A percentile compares a stretch with the other conserved stretches of the same genome.
Conservation (phyloP, 345 rosid species). For the Hirschfeldia incana region DNA sequence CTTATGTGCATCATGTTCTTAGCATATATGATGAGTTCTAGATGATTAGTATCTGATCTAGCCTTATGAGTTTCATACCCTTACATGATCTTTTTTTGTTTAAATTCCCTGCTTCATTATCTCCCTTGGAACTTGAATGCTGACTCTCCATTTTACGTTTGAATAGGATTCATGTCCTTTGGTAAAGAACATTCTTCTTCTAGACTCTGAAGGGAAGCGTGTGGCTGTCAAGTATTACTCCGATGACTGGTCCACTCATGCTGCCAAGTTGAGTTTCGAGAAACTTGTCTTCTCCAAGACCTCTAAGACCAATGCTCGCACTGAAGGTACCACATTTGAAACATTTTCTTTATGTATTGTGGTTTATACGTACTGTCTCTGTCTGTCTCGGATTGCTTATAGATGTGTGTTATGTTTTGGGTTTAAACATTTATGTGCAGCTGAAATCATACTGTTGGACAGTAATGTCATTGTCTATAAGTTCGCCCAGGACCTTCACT, state of each 20-base stretch:
- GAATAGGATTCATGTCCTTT: slow-evolving; percentile 71
- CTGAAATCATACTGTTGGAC: slow-evolving; percentile 77
- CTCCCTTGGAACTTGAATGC: not conserved
- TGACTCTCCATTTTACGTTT: not conserved
- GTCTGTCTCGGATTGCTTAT: not conserved
- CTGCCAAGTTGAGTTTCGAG: slow-evolving; percentile 69
- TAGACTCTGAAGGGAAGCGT: slow-evolving; percentile 40
- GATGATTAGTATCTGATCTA: too few species aligned
- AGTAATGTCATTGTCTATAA: slow-evolving; percentile 68
- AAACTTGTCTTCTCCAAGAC: slow-evolving; percentile 71
- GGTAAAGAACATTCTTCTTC: slow-evolving; percentile 79
- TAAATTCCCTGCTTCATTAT: not conserved
- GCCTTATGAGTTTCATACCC: not conserved
- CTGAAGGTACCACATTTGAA: slow-evolving; percentile 56
- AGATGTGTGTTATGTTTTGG: slow-evolving; percentile 18
- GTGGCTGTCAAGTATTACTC: slow-evolving; percentile 84
- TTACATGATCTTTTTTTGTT: not conserved
- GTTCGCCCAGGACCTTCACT: slow-evolving; percentile 85
- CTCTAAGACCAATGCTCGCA: slow-evolving; percentile 79
- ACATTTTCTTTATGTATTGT: not conserved
- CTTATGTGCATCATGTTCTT: too few species aligned
- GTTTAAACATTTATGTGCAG: slow-evolving; percentile 48
- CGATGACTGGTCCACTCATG: slow-evolving; percentile 87
- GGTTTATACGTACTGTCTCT: not conserved
- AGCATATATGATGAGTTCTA: not conserved